Evolutionary conservation across 2,329 filamentous ascomycete species (phyloP), one percentile per base, ranked within the genome.

Genomic region (Plenodomus lindquistii): DNA sequence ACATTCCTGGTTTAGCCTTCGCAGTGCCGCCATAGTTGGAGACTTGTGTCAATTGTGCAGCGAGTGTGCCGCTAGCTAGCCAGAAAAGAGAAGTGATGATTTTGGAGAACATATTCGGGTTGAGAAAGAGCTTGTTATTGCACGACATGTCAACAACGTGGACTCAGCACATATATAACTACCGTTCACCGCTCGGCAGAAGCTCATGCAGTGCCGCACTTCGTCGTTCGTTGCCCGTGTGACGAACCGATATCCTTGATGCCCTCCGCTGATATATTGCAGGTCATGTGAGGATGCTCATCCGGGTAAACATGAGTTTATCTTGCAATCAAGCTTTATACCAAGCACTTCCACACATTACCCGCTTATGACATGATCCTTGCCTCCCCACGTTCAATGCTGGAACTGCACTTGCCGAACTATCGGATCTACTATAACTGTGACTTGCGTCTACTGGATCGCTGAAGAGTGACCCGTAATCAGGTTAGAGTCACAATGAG

Each of bases 1-100:
- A 65, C 65, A 67, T 68, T 38, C 59, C 56, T 10, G 65, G 62
- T 31, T 65, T 67, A 10, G 63, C 61, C 35, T 44, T 48, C 9
- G 64, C 63, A 43, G 42, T 59, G 35, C 57, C 58, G 13, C 60
- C 56, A 51, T 69, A 69, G 29, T 66, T 63, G 1, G 54, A 39
- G 1, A 67, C 49, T 19, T 69, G 64, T 11, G 55, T 66, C 37
- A 67, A 44, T 18, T 63, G 57, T n/a, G 64, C 65, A 11, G 52
- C 63, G 15, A 62, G 43, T 19, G 49, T 54, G 4, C 40, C 17
- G 0, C 56, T 54, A 7, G 40, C 50, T 4, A 64, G 40, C 4
- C 48, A 41, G 19, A 63, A 38, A 24, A 46, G 10, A 2, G 59
- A 36, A 34, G 45, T 37, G 31, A 67, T 44, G 45, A 19, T 39